Evolutionary conservation across 228 moss, liverwort and hornwort genomes (phyloP).

Genomic region (Sphagnum magellanicum): DNA sequence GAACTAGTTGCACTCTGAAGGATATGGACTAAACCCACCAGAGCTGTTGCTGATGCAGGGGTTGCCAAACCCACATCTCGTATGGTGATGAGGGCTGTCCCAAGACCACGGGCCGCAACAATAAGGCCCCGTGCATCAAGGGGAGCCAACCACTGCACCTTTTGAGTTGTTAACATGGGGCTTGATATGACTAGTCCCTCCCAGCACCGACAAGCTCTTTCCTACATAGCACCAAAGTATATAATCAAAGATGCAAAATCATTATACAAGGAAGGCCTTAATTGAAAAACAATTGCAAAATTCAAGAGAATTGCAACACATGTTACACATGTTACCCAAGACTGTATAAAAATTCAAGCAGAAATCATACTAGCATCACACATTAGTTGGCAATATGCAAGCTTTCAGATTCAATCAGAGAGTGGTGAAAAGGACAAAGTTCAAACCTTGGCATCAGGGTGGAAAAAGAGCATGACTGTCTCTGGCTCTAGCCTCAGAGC

Average conservation of each 20-base stretch:
- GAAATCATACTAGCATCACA: too few relatives aligned
- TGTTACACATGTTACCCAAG: too few relatives aligned
- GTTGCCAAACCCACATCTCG: conserved; percentile 78
- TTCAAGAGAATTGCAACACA: background rate
- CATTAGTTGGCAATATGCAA: too few relatives aligned
- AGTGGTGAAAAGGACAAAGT: background rate
- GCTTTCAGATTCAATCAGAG: too few relatives aligned
- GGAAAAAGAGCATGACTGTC: conserved; percentile 61
- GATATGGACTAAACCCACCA: conserved; percentile 19
- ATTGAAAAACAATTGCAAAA: background rate
- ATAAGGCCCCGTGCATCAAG: conserved; percentile 66
- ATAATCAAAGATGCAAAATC: too few relatives aligned
- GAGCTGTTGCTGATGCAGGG: conserved; percentile 69
- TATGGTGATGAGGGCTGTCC: conserved; percentile 72
- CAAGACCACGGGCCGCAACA: conserved; percentile 62
- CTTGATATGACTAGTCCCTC: conserved; percentile 83
- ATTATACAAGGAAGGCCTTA: background rate
- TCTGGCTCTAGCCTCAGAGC: conserved; percentile 82
- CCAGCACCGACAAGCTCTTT: conserved; percentile 67
- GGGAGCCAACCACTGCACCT: conserved; percentile 65
- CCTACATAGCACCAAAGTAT: conserved; percentile 34
- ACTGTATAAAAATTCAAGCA: too few relatives aligned
- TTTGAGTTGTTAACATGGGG: conserved; percentile 70
- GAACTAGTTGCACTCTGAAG: too few relatives aligned
- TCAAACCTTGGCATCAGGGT: conserved; percentile 74